Evolutionary conservation across 208 protist species (phyloP), one percentile per base, ranked within the genome.

Genomic region (Leishmania gerbilli): DNA sequence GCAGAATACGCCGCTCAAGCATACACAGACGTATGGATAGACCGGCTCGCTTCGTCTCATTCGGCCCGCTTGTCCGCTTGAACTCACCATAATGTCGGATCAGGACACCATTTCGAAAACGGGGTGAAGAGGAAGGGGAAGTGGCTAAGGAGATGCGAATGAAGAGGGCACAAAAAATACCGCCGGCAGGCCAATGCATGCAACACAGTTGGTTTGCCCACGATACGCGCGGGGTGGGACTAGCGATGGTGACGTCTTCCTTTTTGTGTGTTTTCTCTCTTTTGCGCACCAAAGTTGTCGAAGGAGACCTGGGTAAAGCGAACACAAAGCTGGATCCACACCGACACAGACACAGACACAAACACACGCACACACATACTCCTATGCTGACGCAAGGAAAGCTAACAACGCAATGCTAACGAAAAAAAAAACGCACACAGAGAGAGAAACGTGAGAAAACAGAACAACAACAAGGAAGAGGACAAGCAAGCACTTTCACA

Each of bases 371-470:
- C 42, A 45, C 42, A 4, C 42, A 45, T 7, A 3, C 42, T 45
- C 42, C 42, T 45, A 7, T 45, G 42, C 42, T 45, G 42, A 45
- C 42, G 42, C 42, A 45, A 45, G 42, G 42, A 45, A 45, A 45
- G 42, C 42, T 4, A 4, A n/a, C 47, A 37, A 37, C 31, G 65
- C 15, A 6, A 71, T 19, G 0, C n/a, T 9, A 60, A 24, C 56
- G 13, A 56, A 82, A 77, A 42, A 77, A 81, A 79, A 67, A 67
- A 27, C 3, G 11, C 3, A 42, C 34, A 69, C 42, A 49, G 47
- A 31, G 68, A 19, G 75, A 37, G 65, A 49, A 76, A 49, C 79
- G 55, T 24, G 9, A 84, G 51, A 76, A 76, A 60, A 47, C 74
- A 45, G 42, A 45, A 0, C 42, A 45, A 45, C 42, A 45, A 45